Base-by-base conservation (phyloP, 192 early-diverging fungal genomes). In the Chytriomyces hyalinus region DNA sequence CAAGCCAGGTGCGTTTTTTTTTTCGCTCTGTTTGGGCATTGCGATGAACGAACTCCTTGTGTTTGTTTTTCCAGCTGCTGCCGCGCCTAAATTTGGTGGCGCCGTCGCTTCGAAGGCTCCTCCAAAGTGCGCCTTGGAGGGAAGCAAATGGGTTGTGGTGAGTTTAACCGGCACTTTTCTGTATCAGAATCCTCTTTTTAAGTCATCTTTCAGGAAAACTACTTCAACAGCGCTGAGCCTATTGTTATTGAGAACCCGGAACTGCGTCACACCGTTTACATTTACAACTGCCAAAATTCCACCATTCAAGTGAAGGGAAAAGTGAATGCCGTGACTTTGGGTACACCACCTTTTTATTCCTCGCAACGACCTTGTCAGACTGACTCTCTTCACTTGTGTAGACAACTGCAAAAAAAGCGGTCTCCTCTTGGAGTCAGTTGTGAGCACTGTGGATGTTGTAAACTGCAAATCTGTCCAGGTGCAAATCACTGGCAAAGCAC, bases 281-380 rank as follows among this genome's bases (percentile, higher is more conserved):
- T 99, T 82, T 98, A 89, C 84, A 95, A 95, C 83, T 97, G 96
- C 87, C 89, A 91, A 67, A 93, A 94, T 80, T 93, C 90, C 2
- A 97, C 96, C 5, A 90, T 99, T 46, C 91, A 92, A 73, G 85
- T 99, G 80, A 94, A 92, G 81, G 92, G 93, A 78, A 99, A 99
- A 84, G 86, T 96, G 59, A 96, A 96, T 74, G 92, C 95, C 17
- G 86, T 99, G 26, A 94, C 95, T 2, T 83, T 96, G 71, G 94
- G 92, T 89, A 85, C 75, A 75, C 15, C 60, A 22, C 6, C 49
- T 73, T 66, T 60, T 45, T 65, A 45, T 36, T 36, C 36, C 36
- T 36, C 36, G 36, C 36, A 4, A 36, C 36, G 0, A 36, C 36
- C 36, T 36, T 36, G 4, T 67, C 6, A 68, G 46, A 57, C 36